Evolutionary conservation across 805 yeast genomes (phyloP), one percentile per base, ranked within the genome.

Genomic region (Yarrowia sp.): DNA sequence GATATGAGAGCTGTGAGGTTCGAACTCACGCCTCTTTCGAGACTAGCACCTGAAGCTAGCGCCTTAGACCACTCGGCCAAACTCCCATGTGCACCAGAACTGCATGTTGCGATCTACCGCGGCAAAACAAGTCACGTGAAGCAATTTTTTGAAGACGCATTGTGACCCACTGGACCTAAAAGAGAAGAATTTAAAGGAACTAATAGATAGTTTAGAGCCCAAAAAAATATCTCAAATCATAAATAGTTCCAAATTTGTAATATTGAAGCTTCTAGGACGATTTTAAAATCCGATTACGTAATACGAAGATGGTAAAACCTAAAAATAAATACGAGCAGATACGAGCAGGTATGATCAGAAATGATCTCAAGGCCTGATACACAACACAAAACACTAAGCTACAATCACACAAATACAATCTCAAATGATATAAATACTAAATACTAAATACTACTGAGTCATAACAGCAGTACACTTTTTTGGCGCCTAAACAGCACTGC

Each of bases 1-100:
- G 43, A 8, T 8, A 33, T 67, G 68, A 67, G 69, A 67, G 69
- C 68, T 44, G 68, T 66, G 68, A 66, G 68, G 68, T 67, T 67
- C 68, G 68, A 67, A 67, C 68, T 66, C 68, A 67, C 68, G 68
- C 68, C 67, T 51, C 58, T 51, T 51, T 33, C 58, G 58, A 51
- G 41, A 51, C 58, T 51, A 51, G 58, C 41, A 38, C 46, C 65
- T 62, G 58, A 51, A 51, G 58, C 58, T 51, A 51, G 58, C 58
- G 58, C 58, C 58, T 51, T 51, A 51, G 58, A 51, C 58, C 58
- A 51, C 58, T 51, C 58, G 58, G 58, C 58, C 58, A 51, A 33
- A 51, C 48, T 41, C 54, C 54, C 54, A 48, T 48, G 24, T 48
- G 54, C 54, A 32, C 26, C 21, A 28, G 17, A 17, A 21, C 22